Conservation (phyloP, 2,329 filamentous ascomycete species). For the Metarhizium humberi region DNA sequence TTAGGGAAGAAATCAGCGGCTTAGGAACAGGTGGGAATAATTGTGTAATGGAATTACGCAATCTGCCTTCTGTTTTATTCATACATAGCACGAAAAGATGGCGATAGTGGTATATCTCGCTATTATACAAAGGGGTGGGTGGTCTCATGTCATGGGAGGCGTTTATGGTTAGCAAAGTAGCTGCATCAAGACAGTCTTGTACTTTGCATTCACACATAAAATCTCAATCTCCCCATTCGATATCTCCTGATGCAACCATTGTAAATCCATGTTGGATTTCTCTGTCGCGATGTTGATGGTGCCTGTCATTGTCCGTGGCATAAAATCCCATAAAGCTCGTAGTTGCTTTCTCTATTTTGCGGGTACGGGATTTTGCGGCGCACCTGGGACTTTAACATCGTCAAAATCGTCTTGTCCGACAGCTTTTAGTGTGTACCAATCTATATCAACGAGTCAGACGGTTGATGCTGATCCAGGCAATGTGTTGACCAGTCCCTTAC, state of each 20-base stretch:
- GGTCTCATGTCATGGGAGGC: not conserved
- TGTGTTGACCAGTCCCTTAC: slow-evolving; percentile 47
- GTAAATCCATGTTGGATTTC: not conserved
- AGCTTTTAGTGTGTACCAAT: slow-evolving; percentile 60
- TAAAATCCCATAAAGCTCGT: not conserved
- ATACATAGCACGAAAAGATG: slow-evolving; percentile 1
- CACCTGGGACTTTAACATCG: slow-evolving; percentile 82
- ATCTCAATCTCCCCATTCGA: not conserved
- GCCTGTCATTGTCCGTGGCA: not conserved
- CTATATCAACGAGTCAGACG: slow-evolving; percentile 21
- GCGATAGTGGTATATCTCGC: not conserved
- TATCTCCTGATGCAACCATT: not conserved
- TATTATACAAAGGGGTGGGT: not conserved
- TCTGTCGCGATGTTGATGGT: not conserved
- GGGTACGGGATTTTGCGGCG: slow-evolving; percentile 42
- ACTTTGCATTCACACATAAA: not conserved
- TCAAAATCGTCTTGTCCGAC: slow-evolving; percentile 96
- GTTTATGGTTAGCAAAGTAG: not conserved
- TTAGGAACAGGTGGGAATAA: not conserved
- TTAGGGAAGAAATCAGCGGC: not conserved
- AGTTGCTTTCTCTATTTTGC: slow-evolving; percentile 16
- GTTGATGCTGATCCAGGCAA: slow-evolving; percentile 9
- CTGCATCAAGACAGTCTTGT: not conserved
- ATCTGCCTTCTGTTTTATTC: not conserved
- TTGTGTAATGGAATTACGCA: not conserved